These are phyloP conservation scores for Hsuehochloa calcarea DNA, from an alignment of 176 grass and related monocot species.

Conservation along the genomic window DNA sequence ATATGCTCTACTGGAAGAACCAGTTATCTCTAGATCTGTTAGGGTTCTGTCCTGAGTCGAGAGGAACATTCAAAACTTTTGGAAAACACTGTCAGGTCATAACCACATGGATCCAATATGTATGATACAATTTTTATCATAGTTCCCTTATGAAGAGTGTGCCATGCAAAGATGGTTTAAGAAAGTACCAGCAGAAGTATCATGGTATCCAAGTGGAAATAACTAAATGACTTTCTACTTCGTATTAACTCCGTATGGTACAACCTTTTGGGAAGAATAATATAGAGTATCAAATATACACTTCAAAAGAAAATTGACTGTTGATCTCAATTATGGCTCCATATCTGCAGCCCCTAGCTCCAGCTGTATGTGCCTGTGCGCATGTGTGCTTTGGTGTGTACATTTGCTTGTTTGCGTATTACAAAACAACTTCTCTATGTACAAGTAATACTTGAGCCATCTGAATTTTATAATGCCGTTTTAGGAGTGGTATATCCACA, in stretches of 20 bases:
- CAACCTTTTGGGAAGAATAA: background rate
- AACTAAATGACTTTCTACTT: constrained; percentile 5
- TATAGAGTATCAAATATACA: background rate
- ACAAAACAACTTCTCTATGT: background rate
- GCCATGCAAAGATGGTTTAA: background rate
- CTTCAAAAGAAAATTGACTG: background rate
- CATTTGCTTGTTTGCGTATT: background rate
- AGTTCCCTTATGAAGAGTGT: background rate
- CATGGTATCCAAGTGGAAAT: background rate
- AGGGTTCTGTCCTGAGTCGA: background rate
- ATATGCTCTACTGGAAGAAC: background rate
- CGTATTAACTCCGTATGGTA: background rate
- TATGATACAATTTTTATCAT: background rate
- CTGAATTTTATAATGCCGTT: background rate
- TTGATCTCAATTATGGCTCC: background rate
- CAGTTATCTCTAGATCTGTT: background rate
- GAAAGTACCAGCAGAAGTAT: background rate
- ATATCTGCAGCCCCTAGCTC: background rate
- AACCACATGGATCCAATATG: background rate
- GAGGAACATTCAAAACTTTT: background rate
- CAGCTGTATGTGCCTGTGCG: background rate
- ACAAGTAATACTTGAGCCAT: background rate
- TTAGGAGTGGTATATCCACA: background rate
- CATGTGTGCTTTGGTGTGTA: background rate
- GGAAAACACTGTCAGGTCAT: background rate